These are phyloP conservation scores for Fraxinus floribunda DNA, from an alignment of 305 asterid species.

Conservation along the genomic window DNA sequence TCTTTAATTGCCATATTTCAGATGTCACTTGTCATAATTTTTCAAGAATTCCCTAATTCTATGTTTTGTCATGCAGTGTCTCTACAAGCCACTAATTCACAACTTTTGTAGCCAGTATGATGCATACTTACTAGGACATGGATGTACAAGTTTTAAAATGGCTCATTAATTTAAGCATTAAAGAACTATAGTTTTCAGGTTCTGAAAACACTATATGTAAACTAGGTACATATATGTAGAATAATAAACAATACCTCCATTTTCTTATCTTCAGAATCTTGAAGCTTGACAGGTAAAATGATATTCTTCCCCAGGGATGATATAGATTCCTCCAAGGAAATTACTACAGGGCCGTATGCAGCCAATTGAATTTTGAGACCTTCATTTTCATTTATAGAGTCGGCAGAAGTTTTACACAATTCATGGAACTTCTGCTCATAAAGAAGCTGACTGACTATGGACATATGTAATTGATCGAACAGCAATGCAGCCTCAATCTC, in stretches of 20 bases:
- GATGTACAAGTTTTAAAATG: not conserved
- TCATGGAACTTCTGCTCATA: slow-evolving; percentile 75
- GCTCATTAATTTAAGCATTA: not conserved
- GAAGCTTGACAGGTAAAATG: slow-evolving; percentile 47
- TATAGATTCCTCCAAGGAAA: slow-evolving; percentile 57
- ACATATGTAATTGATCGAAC: slow-evolving; percentile 57
- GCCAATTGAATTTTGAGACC: slow-evolving; percentile 54
- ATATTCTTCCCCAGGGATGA: slow-evolving; percentile 67
- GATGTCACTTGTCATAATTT: not conserved
- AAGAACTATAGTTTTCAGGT: not conserved
- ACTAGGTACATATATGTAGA: slow-evolving; percentile 8
- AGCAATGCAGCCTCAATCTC: slow-evolving; percentile 50
- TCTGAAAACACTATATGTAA: slow-evolving; percentile 13
- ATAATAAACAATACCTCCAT: slow-evolving; percentile 45
- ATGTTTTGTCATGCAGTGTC: not conserved
- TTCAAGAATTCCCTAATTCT: not conserved
- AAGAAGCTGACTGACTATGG: slow-evolving; percentile 52
- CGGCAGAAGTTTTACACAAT: slow-evolving; percentile 49
- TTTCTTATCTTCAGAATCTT: slow-evolving; percentile 45
- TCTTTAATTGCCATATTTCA: not conserved
- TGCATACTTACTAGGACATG: not conserved
- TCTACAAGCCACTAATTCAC: not conserved
- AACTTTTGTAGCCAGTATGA: not conserved
- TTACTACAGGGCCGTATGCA: slow-evolving; percentile 65
- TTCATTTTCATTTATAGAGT: slow-evolving; percentile 50